Base-by-base conservation (phyloP, 2,329 filamentous ascomycete species). In the Ascochyta pisi region DNA sequence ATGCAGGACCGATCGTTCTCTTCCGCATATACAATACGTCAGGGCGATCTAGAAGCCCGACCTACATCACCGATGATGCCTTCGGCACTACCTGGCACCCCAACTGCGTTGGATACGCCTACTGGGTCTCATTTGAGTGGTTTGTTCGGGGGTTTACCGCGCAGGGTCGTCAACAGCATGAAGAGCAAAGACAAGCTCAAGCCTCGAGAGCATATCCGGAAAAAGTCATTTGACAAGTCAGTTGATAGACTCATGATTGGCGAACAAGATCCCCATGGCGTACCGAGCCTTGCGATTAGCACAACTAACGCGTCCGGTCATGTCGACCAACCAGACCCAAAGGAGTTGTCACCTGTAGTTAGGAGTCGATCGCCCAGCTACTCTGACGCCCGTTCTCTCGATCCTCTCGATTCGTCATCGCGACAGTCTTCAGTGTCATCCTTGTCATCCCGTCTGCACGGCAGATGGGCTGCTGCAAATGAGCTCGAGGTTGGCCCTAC, bases 171-270 rank as follows among this genome's bases (percentile, higher is more conserved):
- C 47, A 83, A 77, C 46, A 75, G 70, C 49, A 72, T 81, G 60
- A 68, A 75, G 45, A 74, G 71, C 37, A 73, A 78, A 43, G 79
- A 81, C 37, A 68, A 64, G 16, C 60, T 73, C 3, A 66, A 67
- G 64, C 65, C 84, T 37, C 81, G 76, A 22, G 78, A 81, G 2
- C 72, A 77, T 33, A 65, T 57, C 12, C 81, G 88, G 33, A 83
- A 85, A 5, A 82, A 81, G 29, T 91, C 89, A 0, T 85, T 86
- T 6, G 89, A 92, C 54, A 81, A 81, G 29, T 91, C 89, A 0
- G 85, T 86, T 6, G 89, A 92, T 56, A 81, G 86, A 38, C 83
- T 61, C 62, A 84, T 77, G 3, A 87, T 89, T 48, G 78, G 80
- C 22, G 85, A 79, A 48, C 77, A 81, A 9, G 87, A 91, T 68